Percentiles rank a stretch among this genome's conserved stretches.
Evolutionary conservation across 2,329 filamentous ascomycete species (phyloP).

Genomic region (Magnaporthiopsis rhizophila): DNA sequence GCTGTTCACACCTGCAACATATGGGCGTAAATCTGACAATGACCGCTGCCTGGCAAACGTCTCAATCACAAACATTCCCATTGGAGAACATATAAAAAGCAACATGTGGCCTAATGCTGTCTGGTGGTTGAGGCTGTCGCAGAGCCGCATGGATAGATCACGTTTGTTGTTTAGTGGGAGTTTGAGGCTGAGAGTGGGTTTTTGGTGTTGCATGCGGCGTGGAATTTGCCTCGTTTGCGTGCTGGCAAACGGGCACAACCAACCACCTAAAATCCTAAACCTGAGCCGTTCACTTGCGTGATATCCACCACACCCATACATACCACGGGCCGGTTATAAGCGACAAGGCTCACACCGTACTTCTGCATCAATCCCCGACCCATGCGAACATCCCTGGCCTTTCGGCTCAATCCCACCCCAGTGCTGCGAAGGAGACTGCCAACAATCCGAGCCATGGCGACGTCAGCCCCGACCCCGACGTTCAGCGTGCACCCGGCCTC

Average conservation of each 20-base stretch:
- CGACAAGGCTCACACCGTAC: no score
- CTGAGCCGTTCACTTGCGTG: no score
- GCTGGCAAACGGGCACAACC: background rate
- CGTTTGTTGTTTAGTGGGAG: background rate
- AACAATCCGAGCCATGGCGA: background rate
- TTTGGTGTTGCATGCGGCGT: background rate
- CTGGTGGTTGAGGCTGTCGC: background rate
- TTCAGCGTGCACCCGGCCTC: slow-evolving; percentile 52
- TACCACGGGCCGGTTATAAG: no score
- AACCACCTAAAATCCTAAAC: background rate
- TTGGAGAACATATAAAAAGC: no score
- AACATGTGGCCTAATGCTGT: no score
- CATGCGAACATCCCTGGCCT: background rate
- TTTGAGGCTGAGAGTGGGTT: background rate
- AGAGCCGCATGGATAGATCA: background rate
- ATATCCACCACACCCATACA: background rate
- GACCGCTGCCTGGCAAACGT: no score
- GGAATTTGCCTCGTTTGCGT: background rate
- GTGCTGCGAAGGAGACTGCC: background rate
- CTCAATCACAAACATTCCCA: no score
- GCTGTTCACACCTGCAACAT: no score
- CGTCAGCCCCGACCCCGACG: no score
- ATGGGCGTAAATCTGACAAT: no score
- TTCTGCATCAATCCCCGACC: background rate
- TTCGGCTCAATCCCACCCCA: no score